Conservation (phyloP, 805 yeast genomes). For the Martiniozyma abietophila region DNA sequence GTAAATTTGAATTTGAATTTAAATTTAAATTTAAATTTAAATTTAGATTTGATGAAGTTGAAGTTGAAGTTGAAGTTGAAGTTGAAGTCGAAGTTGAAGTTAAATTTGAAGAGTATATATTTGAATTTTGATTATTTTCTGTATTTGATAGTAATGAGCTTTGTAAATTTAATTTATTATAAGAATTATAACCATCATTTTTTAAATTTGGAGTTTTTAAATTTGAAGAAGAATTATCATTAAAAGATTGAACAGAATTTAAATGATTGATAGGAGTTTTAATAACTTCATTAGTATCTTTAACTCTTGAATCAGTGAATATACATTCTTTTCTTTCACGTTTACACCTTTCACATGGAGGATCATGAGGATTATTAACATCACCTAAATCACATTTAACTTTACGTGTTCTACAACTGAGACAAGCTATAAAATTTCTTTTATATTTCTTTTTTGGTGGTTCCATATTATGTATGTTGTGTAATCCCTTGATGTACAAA, state of each 20-base stretch:
- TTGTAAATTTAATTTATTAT: too few species aligned
- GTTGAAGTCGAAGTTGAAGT: not conserved
- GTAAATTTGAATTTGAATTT: slow-evolving; percentile 1
- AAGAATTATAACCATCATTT: too few species aligned
- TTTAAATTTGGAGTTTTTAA: too few species aligned
- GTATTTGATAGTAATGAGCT: too few species aligned
- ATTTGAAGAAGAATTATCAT: not conserved
- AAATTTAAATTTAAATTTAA: not conserved
- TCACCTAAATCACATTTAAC: slow-evolving; percentile 82
- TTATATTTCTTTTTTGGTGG: slow-evolving; percentile 29
- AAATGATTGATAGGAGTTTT: not conserved
- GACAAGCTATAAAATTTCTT: slow-evolving; percentile 74
- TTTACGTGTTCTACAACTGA: slow-evolving; percentile 76
- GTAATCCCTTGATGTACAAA: too few species aligned
- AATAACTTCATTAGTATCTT: slow-evolving; percentile 1
- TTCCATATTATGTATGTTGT: too few species aligned
- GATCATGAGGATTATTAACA: slow-evolving; percentile 58
- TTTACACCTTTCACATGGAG: slow-evolving; percentile 79
- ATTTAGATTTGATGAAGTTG: not conserved
- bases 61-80: not conserved
- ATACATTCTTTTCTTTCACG: slow-evolving; percentile 79
- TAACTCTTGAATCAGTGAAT: slow-evolving; percentile 40
- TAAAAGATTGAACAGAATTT: not conserved
- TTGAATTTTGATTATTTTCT: too few species aligned
- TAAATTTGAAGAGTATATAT: not conserved